Conservation (phyloP, 2,329 filamentous ascomycete species). For the Neofusicoccum kwambonambiense region DNA sequence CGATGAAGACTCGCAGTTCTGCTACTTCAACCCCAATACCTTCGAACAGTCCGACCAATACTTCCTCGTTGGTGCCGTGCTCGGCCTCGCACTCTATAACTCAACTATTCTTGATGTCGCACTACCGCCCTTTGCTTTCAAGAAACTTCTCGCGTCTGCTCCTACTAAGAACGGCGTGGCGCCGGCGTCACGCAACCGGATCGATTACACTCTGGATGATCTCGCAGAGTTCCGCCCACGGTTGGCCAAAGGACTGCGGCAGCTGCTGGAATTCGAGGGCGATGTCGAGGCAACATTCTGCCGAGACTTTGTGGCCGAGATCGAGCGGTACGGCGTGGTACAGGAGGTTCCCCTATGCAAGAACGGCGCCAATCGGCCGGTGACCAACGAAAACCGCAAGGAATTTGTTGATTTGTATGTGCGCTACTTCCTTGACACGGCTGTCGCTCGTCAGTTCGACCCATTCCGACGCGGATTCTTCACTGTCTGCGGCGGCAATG, state of each 20-base stretch:
- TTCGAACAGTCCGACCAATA: conserved; percentile 92
- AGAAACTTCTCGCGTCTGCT: conserved; percentile 77
- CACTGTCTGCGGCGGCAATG: conserved; percentile 85
- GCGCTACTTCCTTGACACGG: conserved; percentile 72
- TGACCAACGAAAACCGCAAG: conserved; percentile 73
- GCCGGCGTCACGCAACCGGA: conserved; percentile 51
- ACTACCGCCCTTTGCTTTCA: conserved; percentile 83
- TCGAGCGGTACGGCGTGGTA: conserved; percentile 72
- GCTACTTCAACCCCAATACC: conserved; percentile 89
- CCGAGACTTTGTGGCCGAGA: conserved; percentile 75
- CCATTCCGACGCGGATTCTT: conserved; percentile 94
- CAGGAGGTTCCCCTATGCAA: conserved; percentile 68
- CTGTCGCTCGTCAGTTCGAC: conserved; percentile 80
- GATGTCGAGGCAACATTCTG: conserved; percentile 79
- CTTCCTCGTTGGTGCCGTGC: conserved; percentile 81
- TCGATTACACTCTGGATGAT: conserved; percentile 64
- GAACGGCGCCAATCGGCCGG: conserved; percentile 44
- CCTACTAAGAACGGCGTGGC: conserved; percentile 47
- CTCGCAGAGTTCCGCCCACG: conserved; percentile 77
- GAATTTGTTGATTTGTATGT: conserved; percentile 89
- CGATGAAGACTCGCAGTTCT: conserved; percentile 85
- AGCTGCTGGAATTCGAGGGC: conserved; percentile 79
- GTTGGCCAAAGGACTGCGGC: conserved; percentile 71
- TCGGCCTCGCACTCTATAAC: conserved; percentile 91
- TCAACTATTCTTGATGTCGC: conserved; percentile 89